Evolutionary conservation across 202 grass and related monocot genomes (phyloP), one percentile per base, ranked within the genome.

Genomic region (Musa balbisiana): DNA sequence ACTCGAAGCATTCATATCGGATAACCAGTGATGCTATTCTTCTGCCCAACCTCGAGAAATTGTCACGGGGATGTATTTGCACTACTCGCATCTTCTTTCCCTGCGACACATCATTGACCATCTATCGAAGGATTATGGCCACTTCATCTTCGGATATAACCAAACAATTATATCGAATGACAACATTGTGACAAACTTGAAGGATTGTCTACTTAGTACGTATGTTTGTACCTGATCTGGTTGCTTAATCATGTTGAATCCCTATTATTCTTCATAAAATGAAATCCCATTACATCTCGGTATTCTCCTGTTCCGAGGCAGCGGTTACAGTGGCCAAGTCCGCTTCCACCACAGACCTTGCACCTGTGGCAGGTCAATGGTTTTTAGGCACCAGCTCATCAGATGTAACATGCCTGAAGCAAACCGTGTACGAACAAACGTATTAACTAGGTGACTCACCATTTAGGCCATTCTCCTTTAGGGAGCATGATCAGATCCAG

Each of bases 221-320:
- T 43, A 6, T 43, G 33, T 43, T 43, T 43, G 8, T 20, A 9
- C 17, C 8, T 62, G 16, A 3, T 17, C 0, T 25, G 23, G 63
- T 15, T 25, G 63, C 23, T 2, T 26, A 26, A 65, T 65, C 23
- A 25, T 9, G 63, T 65, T 20, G 24, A 23, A 65, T 27, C 13
- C 13, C 23, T 26, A 65, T 4, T 71, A 17, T 51, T 64, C 55
- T 75, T 75, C 25, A 59, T 84, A 76, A 89, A 89, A 77, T 92
- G 90, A 81, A 92, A 92, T 49, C 90, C 90, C 84, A 92, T 87
- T 19, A 85, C 83, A 85, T 89, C 90, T 59, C 86, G 71, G 80
- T 83, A 92, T 83, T 92, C 90, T 72, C 87, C 90, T 19, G 90
- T 87, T 69, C 90, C 86, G 69, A 89, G 87, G 67, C 90, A 92